phyloP scores from a whole-genome alignment of 1,139 yeast genomes.

The Magnusiomyces starmeri region DNA sequence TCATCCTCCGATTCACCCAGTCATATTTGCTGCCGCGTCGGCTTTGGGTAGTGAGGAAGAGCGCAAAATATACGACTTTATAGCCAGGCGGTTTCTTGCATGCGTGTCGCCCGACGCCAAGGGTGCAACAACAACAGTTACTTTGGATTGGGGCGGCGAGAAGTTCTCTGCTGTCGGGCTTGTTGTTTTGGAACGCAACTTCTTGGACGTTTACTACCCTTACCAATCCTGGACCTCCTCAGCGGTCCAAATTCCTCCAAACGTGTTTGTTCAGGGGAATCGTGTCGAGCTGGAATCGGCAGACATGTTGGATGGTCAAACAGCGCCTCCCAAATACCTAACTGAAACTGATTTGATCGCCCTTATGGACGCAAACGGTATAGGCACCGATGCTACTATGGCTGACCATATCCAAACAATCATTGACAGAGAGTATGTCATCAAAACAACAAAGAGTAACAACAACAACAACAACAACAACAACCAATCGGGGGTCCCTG shows the following conservation, averaged over 20 bases:
- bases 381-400: slow-evolving; percentile 98
- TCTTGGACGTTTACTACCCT: slow-evolving; percentile 61
- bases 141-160: slow-evolving; percentile 73
- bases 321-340: slow-evolving; percentile 72
- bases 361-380: slow-evolving; percentile 93
- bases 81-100: slow-evolving; percentile 81
- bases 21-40: slow-evolving; percentile 32
- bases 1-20: slow-evolving; percentile 97
- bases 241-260: slow-evolving; percentile 53
- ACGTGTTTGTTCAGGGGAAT: slow-evolving; percentile 50
- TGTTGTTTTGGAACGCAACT: slow-evolving; percentile 64
- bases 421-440: slow-evolving; percentile 56
- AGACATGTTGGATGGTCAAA: slow-evolving; percentile 62
- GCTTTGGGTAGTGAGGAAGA: slow-evolving; percentile 43
- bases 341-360: slow-evolving; percentile 91
- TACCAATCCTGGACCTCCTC: slow-evolving; percentile 69
- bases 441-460: slow-evolving; percentile 37
- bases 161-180: slow-evolving; percentile 63
- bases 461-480: not conserved
- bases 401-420: slow-evolving; percentile 94
- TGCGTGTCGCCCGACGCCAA: slow-evolving; percentile 88
- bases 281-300: slow-evolving; percentile 46
- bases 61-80: slow-evolving; percentile 75
- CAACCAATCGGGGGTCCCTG: slow-evolving; percentile 15
- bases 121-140: slow-evolving; percentile 60